Conservation (phyloP, 495 filamentous ascomycete species). For the Patellaria atrata region DNA sequence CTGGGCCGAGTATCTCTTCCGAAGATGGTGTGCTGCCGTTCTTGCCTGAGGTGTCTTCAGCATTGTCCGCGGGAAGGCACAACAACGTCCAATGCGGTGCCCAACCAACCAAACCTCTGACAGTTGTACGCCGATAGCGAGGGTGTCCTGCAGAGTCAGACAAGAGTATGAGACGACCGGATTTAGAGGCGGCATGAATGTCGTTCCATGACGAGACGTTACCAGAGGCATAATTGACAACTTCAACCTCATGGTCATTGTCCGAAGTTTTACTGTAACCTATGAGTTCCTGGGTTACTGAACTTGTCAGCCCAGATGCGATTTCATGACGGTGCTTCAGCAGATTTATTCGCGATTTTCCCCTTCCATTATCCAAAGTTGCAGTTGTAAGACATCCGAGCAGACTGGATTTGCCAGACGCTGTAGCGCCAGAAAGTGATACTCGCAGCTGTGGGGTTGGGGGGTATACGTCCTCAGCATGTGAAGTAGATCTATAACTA, state of each 20-base stretch:
- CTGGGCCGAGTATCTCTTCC: constrained; percentile 35
- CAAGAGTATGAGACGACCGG: constrained; percentile 67
- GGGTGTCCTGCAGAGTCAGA: constrained; percentile 85
- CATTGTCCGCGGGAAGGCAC: constrained; percentile 72
- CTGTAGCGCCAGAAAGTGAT: constrained; percentile 77
- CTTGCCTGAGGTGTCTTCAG: constrained; percentile 32
- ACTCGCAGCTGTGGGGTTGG: constrained; percentile 57
- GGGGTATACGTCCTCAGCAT: constrained; percentile 2
- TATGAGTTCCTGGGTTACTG: constrained; percentile 80
- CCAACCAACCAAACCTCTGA: constrained; percentile 86
- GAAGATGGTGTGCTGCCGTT: constrained; percentile 28
- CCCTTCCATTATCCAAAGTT: constrained; percentile 79
- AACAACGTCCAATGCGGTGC: constrained; percentile 86
- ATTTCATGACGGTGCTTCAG: constrained; percentile 94
- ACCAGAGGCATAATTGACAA: constrained; percentile 75
- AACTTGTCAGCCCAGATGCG: constrained; percentile 79
- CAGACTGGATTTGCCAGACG: constrained; percentile 87
- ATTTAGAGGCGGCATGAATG: constrained; percentile 61
- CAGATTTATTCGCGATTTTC: constrained; percentile 71
- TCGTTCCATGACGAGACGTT: constrained; percentile 91
- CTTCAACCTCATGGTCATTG: constrained; percentile 26
- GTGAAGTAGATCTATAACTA: not conserved
- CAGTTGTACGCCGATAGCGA: constrained; percentile 70
- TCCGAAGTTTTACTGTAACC: constrained; percentile 45
- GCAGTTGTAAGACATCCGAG: constrained; percentile 79